These are phyloP conservation scores for Dinochytrium kinnereticum DNA, from an alignment of 371 early-diverging fungal species.

Conservation along the genomic window DNA sequence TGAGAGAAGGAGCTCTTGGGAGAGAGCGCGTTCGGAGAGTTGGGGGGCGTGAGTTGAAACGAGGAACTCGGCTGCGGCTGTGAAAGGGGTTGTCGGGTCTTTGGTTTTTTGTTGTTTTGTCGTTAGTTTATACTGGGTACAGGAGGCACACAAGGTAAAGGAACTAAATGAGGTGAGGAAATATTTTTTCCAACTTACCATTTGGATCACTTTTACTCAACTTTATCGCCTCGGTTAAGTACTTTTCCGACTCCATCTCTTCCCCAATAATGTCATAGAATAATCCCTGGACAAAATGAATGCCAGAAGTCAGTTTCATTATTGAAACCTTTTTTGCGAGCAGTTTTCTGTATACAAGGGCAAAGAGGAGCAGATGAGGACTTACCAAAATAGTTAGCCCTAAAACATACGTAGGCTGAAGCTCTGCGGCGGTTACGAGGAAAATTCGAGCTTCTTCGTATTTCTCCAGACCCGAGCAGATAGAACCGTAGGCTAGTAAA, in stretches of 20 bases:
- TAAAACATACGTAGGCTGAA: slow-evolving; percentile 50
- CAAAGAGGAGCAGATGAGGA: neutral
- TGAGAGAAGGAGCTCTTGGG: slow-evolving; percentile 50
- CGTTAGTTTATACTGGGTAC: too few relatives aligned
- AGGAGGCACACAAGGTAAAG: too few relatives aligned
- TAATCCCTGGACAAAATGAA: slow-evolving; percentile 41
- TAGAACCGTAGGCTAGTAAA: slow-evolving; percentile 51
- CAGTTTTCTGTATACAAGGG: too few relatives aligned
- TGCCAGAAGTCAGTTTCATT: neutral
- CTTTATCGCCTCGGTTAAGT: slow-evolving; percentile 43
- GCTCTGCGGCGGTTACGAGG: slow-evolving; percentile 48
- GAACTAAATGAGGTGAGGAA: too few relatives aligned
- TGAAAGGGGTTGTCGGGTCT: slow-evolving; percentile 29
- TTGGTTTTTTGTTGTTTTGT: neutral
- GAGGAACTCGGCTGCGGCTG: slow-evolving; percentile 50
- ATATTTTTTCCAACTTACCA: slow-evolving; percentile 8
- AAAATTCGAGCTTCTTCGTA: slow-evolving; percentile 55
- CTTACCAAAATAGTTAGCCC: slow-evolving; percentile 44
- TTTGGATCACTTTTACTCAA: slow-evolving; percentile 28
- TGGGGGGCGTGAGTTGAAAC: slow-evolving; percentile 48
- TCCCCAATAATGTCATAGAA: slow-evolving; percentile 51
- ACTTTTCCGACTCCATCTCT: slow-evolving; percentile 53
- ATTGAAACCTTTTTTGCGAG: too few relatives aligned
- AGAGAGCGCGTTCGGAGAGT: slow-evolving; percentile 54
- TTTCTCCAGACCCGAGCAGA: slow-evolving; percentile 45